Conservation (phyloP, 129 eudicot genomes). For the Ambrosia artemisiifolia region DNA sequence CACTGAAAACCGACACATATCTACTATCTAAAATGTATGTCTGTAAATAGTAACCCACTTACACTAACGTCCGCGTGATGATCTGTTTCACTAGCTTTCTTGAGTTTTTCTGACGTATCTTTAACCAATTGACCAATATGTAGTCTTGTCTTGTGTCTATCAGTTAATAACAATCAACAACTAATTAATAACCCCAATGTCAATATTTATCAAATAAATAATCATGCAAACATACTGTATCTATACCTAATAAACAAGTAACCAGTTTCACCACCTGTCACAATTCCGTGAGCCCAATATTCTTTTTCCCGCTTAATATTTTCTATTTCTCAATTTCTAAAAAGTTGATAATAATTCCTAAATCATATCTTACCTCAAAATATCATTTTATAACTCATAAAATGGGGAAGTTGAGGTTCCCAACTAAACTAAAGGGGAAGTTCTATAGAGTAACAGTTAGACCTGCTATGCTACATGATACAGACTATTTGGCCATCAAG, state of each 20-base stretch:
- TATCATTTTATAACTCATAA: too few relatives aligned
- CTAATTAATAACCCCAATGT: background rate
- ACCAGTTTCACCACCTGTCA: background rate
- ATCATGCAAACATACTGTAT: background rate
- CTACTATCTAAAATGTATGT: background rate
- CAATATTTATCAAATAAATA: background rate
- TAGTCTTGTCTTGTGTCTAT: constrained; percentile 81
- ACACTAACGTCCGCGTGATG: constrained; percentile 72
- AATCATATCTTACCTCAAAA: too few relatives aligned
- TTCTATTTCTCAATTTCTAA: too few relatives aligned
- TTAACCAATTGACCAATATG: constrained; percentile 90
- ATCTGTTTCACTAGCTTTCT: constrained; percentile 91
- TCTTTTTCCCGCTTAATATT: too few relatives aligned
- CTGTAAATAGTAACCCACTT: constrained; percentile 30
- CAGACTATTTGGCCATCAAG: too few relatives aligned
- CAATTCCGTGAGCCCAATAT: too few relatives aligned
- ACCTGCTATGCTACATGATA: too few relatives aligned
- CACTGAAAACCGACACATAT: background rate
- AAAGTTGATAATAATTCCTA: too few relatives aligned
- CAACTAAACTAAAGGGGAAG: too few relatives aligned
- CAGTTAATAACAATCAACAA: background rate
- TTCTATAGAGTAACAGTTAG: too few relatives aligned
- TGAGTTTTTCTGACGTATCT: constrained; percentile 88
- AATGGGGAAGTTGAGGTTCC: too few relatives aligned
- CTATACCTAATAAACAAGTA: background rate